A percentile compares a stretch with the other conserved stretches of the same genome.
Conservation (phyloP, 208 protist genomes). For the Crithidia fasciculata region DNA sequence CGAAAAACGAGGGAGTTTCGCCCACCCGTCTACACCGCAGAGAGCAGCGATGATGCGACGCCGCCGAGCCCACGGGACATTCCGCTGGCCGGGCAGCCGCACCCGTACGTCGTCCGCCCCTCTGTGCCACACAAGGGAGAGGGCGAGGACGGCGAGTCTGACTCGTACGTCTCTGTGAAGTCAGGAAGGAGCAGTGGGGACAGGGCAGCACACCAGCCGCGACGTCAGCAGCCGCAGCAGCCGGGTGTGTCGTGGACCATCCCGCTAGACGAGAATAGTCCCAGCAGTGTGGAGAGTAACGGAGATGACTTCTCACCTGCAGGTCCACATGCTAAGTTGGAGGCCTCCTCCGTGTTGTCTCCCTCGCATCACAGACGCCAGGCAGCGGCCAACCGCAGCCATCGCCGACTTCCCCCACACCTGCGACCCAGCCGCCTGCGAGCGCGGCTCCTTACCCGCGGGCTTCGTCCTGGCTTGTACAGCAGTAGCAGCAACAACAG, state of each 20-base stretch:
- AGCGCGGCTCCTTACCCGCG: constrained; percentile 29
- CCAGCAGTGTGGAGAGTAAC: too few relatives aligned
- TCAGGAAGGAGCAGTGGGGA: not conserved
- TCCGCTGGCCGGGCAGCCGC: not conserved
- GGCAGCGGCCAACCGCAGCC: not conserved
- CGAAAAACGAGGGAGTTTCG: too few relatives aligned
- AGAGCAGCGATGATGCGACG: not conserved
- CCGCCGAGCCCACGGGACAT: not conserved
- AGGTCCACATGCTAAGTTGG: too few relatives aligned
- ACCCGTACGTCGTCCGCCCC: not conserved
- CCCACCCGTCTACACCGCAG: not conserved
- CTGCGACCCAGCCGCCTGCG: constrained; percentile 20
- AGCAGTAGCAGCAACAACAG: constrained; percentile 12
- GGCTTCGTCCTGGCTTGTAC: constrained; percentile 19
- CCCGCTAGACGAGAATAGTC: constrained; percentile 6
- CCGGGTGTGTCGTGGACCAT: constrained; percentile 28
- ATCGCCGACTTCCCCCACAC: constrained; percentile 16
- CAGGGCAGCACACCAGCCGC: not conserved
- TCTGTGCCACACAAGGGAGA: not conserved
- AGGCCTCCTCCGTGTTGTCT: too few relatives aligned
- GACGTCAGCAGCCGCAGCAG: not conserved
- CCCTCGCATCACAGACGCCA: not conserved
- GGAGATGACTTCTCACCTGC: too few relatives aligned
- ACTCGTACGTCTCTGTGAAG: not conserved
- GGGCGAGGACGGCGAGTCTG: not conserved